Evolutionary conservation across 2,329 filamentous ascomycete genomes (phyloP).

Genomic region (Arthrobotrys conoides): DNA sequence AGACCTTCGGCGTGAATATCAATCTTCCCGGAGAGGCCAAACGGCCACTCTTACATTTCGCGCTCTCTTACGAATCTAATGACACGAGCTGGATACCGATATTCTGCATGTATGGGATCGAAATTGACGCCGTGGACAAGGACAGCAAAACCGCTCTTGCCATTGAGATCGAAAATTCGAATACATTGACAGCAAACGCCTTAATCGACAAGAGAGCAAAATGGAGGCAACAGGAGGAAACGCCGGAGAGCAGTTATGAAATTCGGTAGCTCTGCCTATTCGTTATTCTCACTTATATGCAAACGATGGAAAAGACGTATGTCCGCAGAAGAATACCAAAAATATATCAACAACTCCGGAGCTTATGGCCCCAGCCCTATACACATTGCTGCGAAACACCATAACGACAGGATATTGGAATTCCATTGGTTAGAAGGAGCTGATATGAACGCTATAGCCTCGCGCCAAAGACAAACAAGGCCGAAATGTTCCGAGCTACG

Average conservation of each 20-base stretch:
- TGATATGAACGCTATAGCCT: too few relatives aligned
- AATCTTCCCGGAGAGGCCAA: neutral
- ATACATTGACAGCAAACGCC: neutral
- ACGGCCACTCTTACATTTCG: slow-evolving; percentile 35
- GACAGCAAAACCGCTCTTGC: slow-evolving; percentile 21
- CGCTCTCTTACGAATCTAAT: neutral
- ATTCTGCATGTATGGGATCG: slow-evolving; percentile 14
- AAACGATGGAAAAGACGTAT: neutral
- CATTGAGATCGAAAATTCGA: slow-evolving; percentile 19
- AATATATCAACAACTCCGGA: too few relatives aligned
- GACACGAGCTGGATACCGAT: neutral
- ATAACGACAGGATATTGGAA: too few relatives aligned
- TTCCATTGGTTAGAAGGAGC: too few relatives aligned
- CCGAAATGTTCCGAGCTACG: too few relatives aligned
- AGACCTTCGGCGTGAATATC: slow-evolving; percentile 1
- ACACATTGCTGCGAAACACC: too few relatives aligned
- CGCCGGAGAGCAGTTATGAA: neutral
- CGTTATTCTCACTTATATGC: slow-evolving; percentile 13
- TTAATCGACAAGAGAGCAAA: slow-evolving; percentile 14
- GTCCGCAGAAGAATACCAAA: too few relatives aligned
- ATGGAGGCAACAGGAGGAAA: neutral
- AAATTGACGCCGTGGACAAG: slow-evolving; percentile 23
- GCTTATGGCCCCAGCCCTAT: too few relatives aligned
- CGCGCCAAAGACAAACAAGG: too few relatives aligned
- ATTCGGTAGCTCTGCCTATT: neutral